Conservation (phyloP, 2,329 filamentous ascomycete genomes). For the Aspergillus unguis region DNA sequence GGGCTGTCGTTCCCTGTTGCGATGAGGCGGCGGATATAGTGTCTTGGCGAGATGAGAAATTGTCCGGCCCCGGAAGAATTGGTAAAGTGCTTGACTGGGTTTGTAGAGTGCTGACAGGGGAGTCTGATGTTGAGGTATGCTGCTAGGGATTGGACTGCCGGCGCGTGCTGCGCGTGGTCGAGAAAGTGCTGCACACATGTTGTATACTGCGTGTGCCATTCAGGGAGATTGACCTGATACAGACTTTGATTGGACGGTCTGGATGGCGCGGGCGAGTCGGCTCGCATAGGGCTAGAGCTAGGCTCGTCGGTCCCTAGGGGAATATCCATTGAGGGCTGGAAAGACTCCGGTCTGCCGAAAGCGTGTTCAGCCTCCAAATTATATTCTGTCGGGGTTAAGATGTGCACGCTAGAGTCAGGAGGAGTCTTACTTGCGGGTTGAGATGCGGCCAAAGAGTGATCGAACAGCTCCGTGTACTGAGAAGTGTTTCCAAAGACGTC, state of each 20-base stretch:
- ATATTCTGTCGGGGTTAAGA: slow-evolving; percentile 20
- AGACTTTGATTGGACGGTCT: slow-evolving; percentile 25
- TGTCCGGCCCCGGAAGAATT: slow-evolving; percentile 24
- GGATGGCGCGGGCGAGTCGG: background rate
- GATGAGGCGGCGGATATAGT: slow-evolving; percentile 86
- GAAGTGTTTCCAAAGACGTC: slow-evolving; percentile 30
- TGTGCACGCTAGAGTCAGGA: slow-evolving; percentile 6
- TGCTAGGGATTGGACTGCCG: slow-evolving; percentile 77
- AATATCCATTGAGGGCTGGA: slow-evolving; percentile 10
- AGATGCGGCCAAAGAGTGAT: slow-evolving; percentile 25
- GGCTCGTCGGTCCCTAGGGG: background rate
- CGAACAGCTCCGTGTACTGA: slow-evolving; percentile 26
- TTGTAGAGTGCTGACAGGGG: slow-evolving; percentile 67
- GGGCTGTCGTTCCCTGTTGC: slow-evolving; percentile 91
- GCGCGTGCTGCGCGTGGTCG: slow-evolving; percentile 77
- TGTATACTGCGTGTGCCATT: slow-evolving; percentile 87
- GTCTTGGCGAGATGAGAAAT: slow-evolving; percentile 63
- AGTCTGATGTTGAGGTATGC: slow-evolving; percentile 89
- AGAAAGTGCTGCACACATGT: slow-evolving; percentile 85
- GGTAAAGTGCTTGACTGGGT: slow-evolving; percentile 38
- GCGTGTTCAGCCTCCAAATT: slow-evolving; percentile 29
- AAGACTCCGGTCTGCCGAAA: slow-evolving; percentile 22
- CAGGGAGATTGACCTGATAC: slow-evolving; percentile 62
- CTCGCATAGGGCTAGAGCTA: background rate
- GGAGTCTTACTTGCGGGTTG: slow-evolving; percentile 26